Evolutionary conservation across 805 yeast genomes (phyloP), one percentile per base, ranked within the genome.

Genomic region (Kodamaea nitidulidarum): DNA sequence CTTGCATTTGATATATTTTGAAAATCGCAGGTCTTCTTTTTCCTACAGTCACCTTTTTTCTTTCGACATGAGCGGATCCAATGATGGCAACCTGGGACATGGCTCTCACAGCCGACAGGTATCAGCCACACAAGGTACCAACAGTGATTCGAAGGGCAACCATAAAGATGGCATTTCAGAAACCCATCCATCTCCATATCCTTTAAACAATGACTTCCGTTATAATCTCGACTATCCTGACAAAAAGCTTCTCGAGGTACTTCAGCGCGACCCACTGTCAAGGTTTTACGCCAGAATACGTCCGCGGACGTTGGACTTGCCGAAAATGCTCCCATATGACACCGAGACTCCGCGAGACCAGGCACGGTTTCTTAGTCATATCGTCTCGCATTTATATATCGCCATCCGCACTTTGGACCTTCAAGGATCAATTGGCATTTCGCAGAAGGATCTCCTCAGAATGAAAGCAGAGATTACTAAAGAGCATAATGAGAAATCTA

Each of bases 311-410:
- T 46, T 69, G 16, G 56, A 67, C 45, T 50, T 67, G 24, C 70
- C 71, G 1, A 59, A 55, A 12, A 52, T 75, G 36, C 67, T 91
- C 18, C 98, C 98, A 0, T 93, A 90, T 58, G 63, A 69, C 31
- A 75, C 82, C 0, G 97, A 88, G 56, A 50, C 77, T 1, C 79
- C 78, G 11, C 63, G 63, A 24, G 95, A 84, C 41, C 84, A 80
- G 42, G 83, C 86, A 12, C 73, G 71, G 39, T 88, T 88, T 50
- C 65, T 91, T 28, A 73, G 85, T 32, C 93, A 84, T 52, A 84
- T 91, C n/a, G 71, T 90, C 22, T 74, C 83, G 2, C 88, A 86
- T 58, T 59, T 93, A 14, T 85, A 85, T 56, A 77, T 86, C 40
- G 88, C 96, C 7, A 73, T 86, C 34, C 72, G 76, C 41, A 76